Percentiles rank a stretch among this genome's conserved stretches.
Conservation (phyloP, 371 early-diverging fungal species). For the Mortierella sp. region DNA sequence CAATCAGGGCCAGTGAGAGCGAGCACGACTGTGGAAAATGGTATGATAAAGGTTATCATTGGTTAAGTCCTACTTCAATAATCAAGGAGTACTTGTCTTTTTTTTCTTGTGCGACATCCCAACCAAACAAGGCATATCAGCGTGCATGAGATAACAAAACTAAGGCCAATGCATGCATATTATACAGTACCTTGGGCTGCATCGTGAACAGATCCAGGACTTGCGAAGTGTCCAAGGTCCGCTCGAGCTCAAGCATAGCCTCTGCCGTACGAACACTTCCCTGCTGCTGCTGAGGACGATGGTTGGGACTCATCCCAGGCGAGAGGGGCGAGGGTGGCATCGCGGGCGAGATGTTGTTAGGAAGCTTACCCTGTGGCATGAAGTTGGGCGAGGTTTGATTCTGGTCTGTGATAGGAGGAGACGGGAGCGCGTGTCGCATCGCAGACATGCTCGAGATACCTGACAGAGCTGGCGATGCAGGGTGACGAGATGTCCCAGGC, state of each 20-base stretch:
- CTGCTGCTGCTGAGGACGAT: conserved; percentile 27
- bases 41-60: neutral
- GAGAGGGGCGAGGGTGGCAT: conserved; percentile 52
- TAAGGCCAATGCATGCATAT: neutral
- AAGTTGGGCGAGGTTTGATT: conserved; percentile 50
- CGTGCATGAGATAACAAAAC: too few species aligned
- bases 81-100: too few species aligned
- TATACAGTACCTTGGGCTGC: conserved; percentile 50
- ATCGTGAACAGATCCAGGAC: conserved; percentile 51
- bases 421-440: conserved; percentile 39
- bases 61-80: neutral
- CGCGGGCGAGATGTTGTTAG: conserved; percentile 32
- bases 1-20: conserved; percentile 41
- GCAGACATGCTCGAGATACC: conserved; percentile 51
- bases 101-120: conserved; percentile 19
- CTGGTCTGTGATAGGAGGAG: conserved; percentile 49
- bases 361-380: conserved; percentile 25
- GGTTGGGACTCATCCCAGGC: conserved; percentile 35
- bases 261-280: conserved; percentile 12
- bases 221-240: conserved; percentile 34
- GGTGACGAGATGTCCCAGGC: conserved; percentile 54
- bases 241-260: conserved; percentile 41
- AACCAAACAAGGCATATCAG: too few species aligned
- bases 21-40: conserved; percentile 27
- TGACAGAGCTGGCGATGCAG: conserved; percentile 51